Evolutionary conservation across 1,139 yeast genomes (phyloP).

Genomic region (Sugiyamaella novakii): DNA sequence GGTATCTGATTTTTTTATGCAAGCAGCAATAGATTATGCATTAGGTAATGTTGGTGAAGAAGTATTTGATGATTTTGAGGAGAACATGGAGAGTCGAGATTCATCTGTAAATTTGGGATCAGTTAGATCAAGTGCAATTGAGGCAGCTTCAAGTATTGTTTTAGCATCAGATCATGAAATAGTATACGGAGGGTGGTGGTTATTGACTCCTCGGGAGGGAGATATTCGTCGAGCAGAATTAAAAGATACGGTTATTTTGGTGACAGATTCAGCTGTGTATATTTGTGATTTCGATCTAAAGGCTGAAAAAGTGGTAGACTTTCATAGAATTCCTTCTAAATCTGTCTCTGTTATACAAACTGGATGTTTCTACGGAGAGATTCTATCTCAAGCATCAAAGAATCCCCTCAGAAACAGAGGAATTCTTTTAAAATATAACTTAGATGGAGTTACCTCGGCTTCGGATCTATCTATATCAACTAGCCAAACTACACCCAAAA

Average conservation of each 20-base stretch:
- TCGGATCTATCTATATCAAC: slow-evolving; percentile 6
- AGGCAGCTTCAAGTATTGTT: slow-evolving; percentile 31
- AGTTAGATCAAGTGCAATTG: slow-evolving; percentile 31
- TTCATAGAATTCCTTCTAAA: slow-evolving; percentile 26
- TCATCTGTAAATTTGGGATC: slow-evolving; percentile 38
- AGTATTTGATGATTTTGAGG: slow-evolving; percentile 46
- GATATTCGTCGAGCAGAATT: slow-evolving; percentile 28
- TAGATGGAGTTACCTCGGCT: slow-evolving; percentile 19
- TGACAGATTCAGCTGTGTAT: slow-evolving; percentile 31
- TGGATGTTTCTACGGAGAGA: slow-evolving; percentile 31
- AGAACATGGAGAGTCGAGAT: slow-evolving; percentile 41
- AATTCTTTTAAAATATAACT: slow-evolving; percentile 30
- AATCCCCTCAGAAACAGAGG: slow-evolving; percentile 30
- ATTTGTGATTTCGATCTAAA: slow-evolving; percentile 32
- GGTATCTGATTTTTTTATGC: slow-evolving; percentile 47
- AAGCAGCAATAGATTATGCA: slow-evolving; percentile 46
- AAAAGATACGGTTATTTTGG: slow-evolving; percentile 29
- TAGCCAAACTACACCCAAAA: background rate
- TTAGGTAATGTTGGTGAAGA: slow-evolving; percentile 42
- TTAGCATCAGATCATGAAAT: slow-evolving; percentile 27
- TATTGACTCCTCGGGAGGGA: slow-evolving; percentile 27
- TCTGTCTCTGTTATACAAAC: slow-evolving; percentile 26
- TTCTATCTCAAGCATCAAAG: slow-evolving; percentile 37
- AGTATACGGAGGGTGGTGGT: slow-evolving; percentile 33
- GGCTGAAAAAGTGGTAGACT: slow-evolving; percentile 31